These are phyloP conservation scores for Calonectria pteridis DNA, from an alignment of 2,329 filamentous ascomycete species.

Conservation along the genomic window DNA sequence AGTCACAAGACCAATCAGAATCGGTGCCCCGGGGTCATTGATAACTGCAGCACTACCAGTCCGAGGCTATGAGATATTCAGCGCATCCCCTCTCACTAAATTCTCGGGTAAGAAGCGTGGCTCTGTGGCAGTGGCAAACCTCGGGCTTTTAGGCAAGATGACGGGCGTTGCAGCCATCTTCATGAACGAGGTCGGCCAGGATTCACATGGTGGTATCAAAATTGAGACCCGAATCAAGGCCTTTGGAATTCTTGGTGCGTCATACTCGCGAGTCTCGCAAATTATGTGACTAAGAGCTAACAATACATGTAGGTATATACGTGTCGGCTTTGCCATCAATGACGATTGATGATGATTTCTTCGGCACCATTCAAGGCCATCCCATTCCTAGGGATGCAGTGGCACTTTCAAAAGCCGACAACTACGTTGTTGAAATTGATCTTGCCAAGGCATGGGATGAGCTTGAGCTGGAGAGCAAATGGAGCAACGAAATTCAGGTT, in stretches of 20 bases:
- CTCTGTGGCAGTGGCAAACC: slow-evolving; percentile 69
- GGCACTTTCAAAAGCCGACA: slow-evolving; percentile 62
- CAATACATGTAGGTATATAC: slow-evolving; percentile 70
- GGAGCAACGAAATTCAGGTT: slow-evolving; percentile 84
- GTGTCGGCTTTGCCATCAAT: slow-evolving; percentile 76
- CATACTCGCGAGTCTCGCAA: not conserved
- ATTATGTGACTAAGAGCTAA: not conserved
- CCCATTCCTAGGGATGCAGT: slow-evolving; percentile 78
- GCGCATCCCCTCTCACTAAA: slow-evolving; percentile 74
- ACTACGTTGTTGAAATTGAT: slow-evolving; percentile 81
- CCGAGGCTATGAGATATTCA: slow-evolving; percentile 84
- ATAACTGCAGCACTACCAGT: slow-evolving; percentile 73
- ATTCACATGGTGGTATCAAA: slow-evolving; percentile 68
- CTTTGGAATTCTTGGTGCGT: slow-evolving; percentile 77
- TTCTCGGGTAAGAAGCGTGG: slow-evolving; percentile 60
- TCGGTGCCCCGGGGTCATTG: slow-evolving; percentile 60
- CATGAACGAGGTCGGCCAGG: slow-evolving; percentile 68
- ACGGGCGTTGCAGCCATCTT: slow-evolving; percentile 85
- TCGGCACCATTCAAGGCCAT: slow-evolving; percentile 80
- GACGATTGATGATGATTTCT: slow-evolving; percentile 73
- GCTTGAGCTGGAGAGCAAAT: slow-evolving; percentile 76
- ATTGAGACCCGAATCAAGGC: slow-evolving; percentile 82
- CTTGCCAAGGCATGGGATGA: slow-evolving; percentile 81
- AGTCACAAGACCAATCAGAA: slow-evolving; percentile 66
- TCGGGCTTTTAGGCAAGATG: slow-evolving; percentile 91